Percentiles rank a stretch among this genome's conserved stretches.
Evolutionary conservation across 1,284 basidiomycete genomes (phyloP).

Genomic region (Retiboletus flavoniger): DNA sequence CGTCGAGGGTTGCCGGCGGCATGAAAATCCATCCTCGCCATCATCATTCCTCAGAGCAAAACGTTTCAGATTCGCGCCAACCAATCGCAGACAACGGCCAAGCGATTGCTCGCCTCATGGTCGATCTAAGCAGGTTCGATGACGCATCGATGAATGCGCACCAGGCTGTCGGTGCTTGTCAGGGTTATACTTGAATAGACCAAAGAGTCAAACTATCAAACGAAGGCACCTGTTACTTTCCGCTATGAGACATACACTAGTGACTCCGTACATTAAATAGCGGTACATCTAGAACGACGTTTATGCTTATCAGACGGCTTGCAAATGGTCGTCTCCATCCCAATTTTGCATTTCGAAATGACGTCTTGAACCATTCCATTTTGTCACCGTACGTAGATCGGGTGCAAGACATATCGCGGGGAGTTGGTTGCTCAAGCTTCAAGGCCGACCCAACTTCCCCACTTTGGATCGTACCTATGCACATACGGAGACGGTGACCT

Average conservation of each 20-base stretch:
- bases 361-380: conserved; percentile 10
- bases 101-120: not conserved
- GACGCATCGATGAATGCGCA: not conserved
- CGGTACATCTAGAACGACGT: not conserved
- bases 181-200: not conserved
- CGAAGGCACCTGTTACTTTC: not conserved
- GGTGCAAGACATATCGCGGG: conserved; percentile 1
- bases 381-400: not conserved
- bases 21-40: not conserved
- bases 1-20: not conserved
- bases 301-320: not conserved
- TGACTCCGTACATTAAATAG: not conserved
- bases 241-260: not conserved
- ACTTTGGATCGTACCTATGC: conserved; percentile 8
- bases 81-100: not conserved
- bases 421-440: not conserved
- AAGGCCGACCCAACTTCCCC: not conserved
- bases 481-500: conserved; percentile 14
- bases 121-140: not conserved
- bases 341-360: conserved; percentile 1
- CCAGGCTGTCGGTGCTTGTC: not conserved
- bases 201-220: not conserved
- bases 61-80: conserved; percentile 2
- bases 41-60: conserved; percentile 1
- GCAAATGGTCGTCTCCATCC: not conserved